phyloP scores from a whole-genome alignment of 768 basidiomycete species.

The Steccherinum ochraceum region DNA sequence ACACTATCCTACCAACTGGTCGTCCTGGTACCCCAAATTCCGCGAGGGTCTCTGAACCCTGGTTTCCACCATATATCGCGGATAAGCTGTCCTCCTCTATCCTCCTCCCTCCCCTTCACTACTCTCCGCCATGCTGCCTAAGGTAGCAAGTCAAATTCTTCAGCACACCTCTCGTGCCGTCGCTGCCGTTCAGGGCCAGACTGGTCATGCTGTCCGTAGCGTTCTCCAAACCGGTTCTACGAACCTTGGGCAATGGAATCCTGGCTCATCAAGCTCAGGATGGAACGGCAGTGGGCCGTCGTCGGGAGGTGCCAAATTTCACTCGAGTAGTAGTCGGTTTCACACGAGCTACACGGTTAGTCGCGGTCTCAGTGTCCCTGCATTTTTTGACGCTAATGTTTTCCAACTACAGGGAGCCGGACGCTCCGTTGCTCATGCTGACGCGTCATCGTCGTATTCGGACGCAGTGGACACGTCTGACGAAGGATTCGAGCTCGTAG shows the following conservation, averaged over 20 bases:
- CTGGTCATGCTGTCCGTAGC: conserved; percentile 62
- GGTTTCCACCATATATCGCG: too few species aligned
- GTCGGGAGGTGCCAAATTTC: conserved; percentile 68
- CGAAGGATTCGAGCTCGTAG: conserved; percentile 47
- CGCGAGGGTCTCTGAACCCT: too few species aligned
- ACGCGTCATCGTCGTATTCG: conserved; percentile 45
- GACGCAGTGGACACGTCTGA: conserved; percentile 39
- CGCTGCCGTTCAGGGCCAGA: conserved; percentile 68
- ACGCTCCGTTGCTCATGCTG: conserved; percentile 69
- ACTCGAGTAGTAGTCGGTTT: conserved; percentile 65
- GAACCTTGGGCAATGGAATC: conserved; percentile 35
- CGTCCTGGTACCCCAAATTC: too few species aligned
- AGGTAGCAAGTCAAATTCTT: conserved; percentile 73
- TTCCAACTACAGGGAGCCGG: conserved; percentile 46
- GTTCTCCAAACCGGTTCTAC: conserved; percentile 53
- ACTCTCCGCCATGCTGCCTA: conserved; percentile 60
- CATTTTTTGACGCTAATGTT: not conserved
- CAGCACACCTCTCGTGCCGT: conserved; percentile 74
- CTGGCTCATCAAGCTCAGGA: conserved; percentile 39
- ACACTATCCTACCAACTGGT: too few species aligned
- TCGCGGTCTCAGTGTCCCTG: conserved; percentile 9
- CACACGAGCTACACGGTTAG: conserved; percentile 63
- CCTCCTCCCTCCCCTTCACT: too few species aligned
- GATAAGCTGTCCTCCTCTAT: too few species aligned
- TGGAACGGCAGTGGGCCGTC: conserved; percentile 55